A percentile compares a stretch with the other conserved stretches of the same genome.
phyloP scores from a whole-genome alignment of 176 grass and related monocot genomes.

The Zizania latifolia region DNA sequence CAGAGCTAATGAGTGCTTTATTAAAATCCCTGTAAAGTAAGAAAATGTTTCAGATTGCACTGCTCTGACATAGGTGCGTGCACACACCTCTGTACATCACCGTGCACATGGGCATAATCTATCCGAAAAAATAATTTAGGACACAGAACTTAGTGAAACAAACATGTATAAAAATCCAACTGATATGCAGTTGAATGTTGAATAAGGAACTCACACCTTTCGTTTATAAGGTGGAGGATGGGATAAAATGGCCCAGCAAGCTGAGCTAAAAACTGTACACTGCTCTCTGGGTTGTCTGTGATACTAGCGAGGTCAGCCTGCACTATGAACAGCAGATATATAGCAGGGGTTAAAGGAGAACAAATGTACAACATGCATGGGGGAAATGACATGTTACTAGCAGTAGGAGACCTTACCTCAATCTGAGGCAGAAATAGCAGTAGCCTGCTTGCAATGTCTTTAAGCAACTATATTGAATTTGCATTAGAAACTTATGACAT shows the following conservation, averaged over 20 bases:
- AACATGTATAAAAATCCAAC: slow-evolving; percentile 24
- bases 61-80: not conserved
- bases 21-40: slow-evolving; percentile 63
- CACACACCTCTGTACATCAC: not conserved
- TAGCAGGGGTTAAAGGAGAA: not conserved
- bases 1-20: slow-evolving; percentile 34
- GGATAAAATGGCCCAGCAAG: slow-evolving; percentile 95
- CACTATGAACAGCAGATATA: slow-evolving; percentile 27
- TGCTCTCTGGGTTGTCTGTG: slow-evolving; percentile 56
- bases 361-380: not conserved
- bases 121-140: slow-evolving; percentile 18
- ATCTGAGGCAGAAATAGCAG: slow-evolving; percentile 75
- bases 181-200: not conserved
- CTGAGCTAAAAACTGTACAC: slow-evolving; percentile 65
- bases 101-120: not conserved
- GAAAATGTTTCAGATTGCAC: slow-evolving; percentile 19
- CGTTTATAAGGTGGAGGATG: slow-evolving; percentile 72
- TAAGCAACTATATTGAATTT: slow-evolving; percentile 65
- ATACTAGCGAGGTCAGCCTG: slow-evolving; percentile 79
- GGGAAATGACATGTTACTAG: slow-evolving; percentile 18
- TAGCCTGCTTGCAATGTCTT: slow-evolving; percentile 67
- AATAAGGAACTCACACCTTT: slow-evolving; percentile 52
- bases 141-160: not conserved
- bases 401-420: slow-evolving; percentile 49
- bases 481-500: slow-evolving; percentile 32